phyloP scores from a whole-genome alignment of 1,284 basidiomycete species.

The Tausonia pullulans region DNA sequence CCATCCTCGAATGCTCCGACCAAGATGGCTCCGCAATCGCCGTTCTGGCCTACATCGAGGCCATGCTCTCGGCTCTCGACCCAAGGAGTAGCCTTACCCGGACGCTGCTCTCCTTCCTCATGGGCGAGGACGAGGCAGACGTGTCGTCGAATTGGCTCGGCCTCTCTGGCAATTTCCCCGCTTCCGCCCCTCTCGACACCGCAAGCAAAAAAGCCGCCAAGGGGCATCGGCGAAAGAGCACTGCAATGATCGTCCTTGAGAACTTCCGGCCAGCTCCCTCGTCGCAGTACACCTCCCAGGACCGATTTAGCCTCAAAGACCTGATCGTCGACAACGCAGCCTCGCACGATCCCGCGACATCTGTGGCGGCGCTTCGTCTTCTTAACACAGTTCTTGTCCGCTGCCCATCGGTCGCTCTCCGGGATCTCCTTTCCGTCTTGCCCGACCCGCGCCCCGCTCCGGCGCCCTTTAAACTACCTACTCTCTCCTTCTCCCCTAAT shows the following conservation, averaged over 20 bases:
- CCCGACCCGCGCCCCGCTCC: constrained; percentile 43
- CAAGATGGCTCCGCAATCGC: constrained; percentile 87
- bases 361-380: constrained; percentile 65
- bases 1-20: constrained; percentile 85
- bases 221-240: constrained; percentile 52
- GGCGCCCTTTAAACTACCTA: constrained; percentile 20
- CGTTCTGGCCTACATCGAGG: constrained; percentile 91
- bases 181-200: not conserved
- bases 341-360: constrained; percentile 51
- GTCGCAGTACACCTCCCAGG: constrained; percentile 61
- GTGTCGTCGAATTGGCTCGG: constrained; percentile 35
- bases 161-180: not conserved
- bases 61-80: constrained; percentile 65
- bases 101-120: constrained; percentile 64
- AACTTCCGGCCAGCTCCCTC: constrained; percentile 60
- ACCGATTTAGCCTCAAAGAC: constrained; percentile 80
- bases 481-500: constrained; percentile 32
- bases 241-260: constrained; percentile 66
- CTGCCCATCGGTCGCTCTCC: constrained; percentile 55
- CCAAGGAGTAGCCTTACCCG: not conserved
- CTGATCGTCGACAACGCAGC: constrained; percentile 65
- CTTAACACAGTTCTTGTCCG: constrained; percentile 59
- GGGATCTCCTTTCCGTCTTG: constrained; percentile 55
- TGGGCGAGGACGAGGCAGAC: constrained; percentile 69
- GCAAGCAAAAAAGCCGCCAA: constrained; percentile 38